Evolutionary conservation across 2,329 filamentous ascomycete species (phyloP), one percentile per base, ranked within the genome.

Genomic region (Pseudopithomyces chartarum): DNA sequence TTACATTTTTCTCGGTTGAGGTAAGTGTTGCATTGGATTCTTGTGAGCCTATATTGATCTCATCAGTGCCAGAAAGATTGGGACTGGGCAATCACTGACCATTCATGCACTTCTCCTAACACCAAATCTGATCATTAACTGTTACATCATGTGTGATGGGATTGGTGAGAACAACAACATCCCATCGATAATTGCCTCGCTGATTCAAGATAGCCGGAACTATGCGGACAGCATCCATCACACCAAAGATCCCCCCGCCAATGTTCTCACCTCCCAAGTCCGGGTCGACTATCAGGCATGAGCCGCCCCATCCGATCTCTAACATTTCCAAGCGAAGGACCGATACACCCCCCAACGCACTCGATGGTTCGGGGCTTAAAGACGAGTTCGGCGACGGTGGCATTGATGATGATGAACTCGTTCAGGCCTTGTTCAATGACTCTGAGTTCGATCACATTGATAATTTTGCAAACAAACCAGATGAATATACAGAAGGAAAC

Each of bases 81-180:
- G 83, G n/a, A 81, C 80, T 5, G 83, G 82, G 0, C 84, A 88
- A 22, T 83, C 87, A 10, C 69, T 92, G 2, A 74, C 80, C 0
- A 88, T 89, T 60, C 84, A 76, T 19, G 84, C 87, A 1, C 77
- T 84, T 0, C 70, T 92, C 19, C 82, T 74, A 1, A 78, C 78
- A 4, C 71, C 79, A 0, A 82, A 84, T 17, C 84, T 89, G 55
- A 77, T 81, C 2, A 84, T 95, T 33, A 82, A 82, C 22, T 91
- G 87, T 58, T 86, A 88, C 68, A 81, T 93, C 47, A 90, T 91
- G 73, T 98, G 93, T 62, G 94, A 97, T 76, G 88, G 92, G 42
- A 89, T 98, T 65, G 91, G 84, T 85, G 72, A 59, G 76, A 57
- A 6, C 7, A 1, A 29, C 26, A n/a, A n/a, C 8, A 2, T 0